Evolutionary conservation across 441 rosid genomes (phyloP), one percentile per base, ranked within the genome.

Genomic region (Adansonia madagascariensis): DNA sequence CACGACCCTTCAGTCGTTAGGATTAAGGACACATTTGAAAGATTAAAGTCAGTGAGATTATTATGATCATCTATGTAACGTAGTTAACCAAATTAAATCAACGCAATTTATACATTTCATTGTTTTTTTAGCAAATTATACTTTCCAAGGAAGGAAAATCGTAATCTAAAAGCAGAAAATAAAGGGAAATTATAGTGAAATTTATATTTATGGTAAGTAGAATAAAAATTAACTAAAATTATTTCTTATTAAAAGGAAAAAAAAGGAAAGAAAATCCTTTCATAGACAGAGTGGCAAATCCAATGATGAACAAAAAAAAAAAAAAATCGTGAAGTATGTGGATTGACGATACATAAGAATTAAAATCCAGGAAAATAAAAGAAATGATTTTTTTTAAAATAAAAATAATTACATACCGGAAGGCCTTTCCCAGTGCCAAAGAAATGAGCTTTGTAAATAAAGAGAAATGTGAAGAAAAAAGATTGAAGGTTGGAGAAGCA

Each of bases 1-100:
- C 31, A 27, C 31, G 31, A 27, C 31, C 27, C 27, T 44, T 44
- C 53, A 66, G 15, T 44, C 9, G 71, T 43, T 31, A 65, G 71
- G 53, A 43, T 66, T 66, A 66, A 66, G 52, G 71, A 10, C 71
- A 43, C 52, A 44, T 66, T 66, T 44, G 15, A 66, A 27, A 27
- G 31, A 27, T 56, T 7, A n/a, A 52, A 53, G 12, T n/a, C 5
- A n/a, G 3, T 3, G 43, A 56, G 24, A 57, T 18, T 57, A 57
- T 8, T 9, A 57, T 56, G 61, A 56, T 56, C 4, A 56, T 31
- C 31, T 53, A 44, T 31, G 3, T 5, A 31, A 9, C 20, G 14
- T 5, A 22, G 18, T 22, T 22, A 60, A 22, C 24, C 64, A 1
- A 31, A 62, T 14, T 4, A 27, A 62, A 62, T 62, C 44, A 62